phyloP scores from a whole-genome alignment of 2,329 filamentous ascomycete genomes.

The Fusarium transvaalense region DNA sequence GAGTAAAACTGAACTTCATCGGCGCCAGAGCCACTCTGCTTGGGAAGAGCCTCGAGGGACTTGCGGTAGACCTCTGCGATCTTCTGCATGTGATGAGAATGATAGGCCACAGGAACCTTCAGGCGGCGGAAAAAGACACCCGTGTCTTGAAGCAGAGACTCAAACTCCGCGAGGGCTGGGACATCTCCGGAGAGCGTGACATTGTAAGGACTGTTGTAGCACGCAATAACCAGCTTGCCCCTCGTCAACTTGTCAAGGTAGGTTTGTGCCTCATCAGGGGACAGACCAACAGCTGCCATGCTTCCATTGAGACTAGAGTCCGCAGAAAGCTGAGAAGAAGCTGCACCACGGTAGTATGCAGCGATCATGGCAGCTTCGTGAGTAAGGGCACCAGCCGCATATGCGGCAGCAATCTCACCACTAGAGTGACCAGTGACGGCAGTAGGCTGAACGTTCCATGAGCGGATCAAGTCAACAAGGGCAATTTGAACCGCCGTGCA shows the following conservation, averaged over 20 bases:
- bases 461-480: not conserved
- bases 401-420: conserved; percentile 3
- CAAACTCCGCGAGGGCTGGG: not conserved
- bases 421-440: conserved; percentile 4
- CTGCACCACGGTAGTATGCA: not conserved
- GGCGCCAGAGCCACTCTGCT: not conserved
- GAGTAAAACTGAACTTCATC: not conserved
- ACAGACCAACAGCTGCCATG: not conserved
- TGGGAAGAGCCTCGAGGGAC: not conserved
- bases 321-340: not conserved
- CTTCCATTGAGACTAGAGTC: not conserved
- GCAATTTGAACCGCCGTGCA: conserved; percentile 4
- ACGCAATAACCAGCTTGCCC: not conserved
- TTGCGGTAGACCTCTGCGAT: not conserved
- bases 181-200: not conserved
- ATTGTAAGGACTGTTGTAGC: not conserved
- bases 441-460: not conserved
- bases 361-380: not conserved
- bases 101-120: not conserved
- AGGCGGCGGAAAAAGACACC: not conserved
- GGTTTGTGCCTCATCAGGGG: not conserved
- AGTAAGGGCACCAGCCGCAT: not conserved
- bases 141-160: not conserved
- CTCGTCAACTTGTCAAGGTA: not conserved
- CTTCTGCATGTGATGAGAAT: conserved; percentile 6